Base-by-base conservation (phyloP, 345 rosid genomes). In the Salix udensis region DNA sequence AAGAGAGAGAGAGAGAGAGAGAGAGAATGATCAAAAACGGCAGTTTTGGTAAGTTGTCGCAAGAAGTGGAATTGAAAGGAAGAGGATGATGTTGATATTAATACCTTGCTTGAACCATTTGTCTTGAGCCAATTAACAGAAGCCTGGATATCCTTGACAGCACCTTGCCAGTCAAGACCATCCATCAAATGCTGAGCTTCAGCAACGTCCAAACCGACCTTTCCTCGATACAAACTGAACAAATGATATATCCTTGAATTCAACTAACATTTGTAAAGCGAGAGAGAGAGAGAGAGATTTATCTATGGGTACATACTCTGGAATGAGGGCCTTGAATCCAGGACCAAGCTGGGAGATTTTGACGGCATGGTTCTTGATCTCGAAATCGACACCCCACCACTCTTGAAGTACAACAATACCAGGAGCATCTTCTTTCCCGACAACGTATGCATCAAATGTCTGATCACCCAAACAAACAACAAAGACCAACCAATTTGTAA, bases 331-430 rank as follows among this genome's bases (percentile, higher is more conserved):
- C 84, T 89, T 90, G 58, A 89, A 93, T 42, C 97, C 98, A 67
- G 94, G 91, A 7, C 82, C 89, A 39, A 95, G 88, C 52, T 93
- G 92, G 53, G 97, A 88, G 73, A 95, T 90, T 84, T 93, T 90
- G 64, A 79, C 19, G 44, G 98, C 98, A 67, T 95, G 98, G 81
- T 95, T 93, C 87, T 93, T 95, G 87, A 93, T 85, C 88, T 95
- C 98, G 67, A 81, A 95, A 78, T 95, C 98, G 82, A 93, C 96
- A 69, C 98, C 98, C 98, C 98, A 95, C 98, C 98, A 95, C 80
- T 95, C 98, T 70, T 95, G 98, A 70, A 95, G 81, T 83, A 95
- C 97, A 23, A 95, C 94, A 55, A 93, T 88, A 46, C 98, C 98
- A 0, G 97, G 97, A 15, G 94, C 97, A 62, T 88, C 90, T 26